These are phyloP conservation scores for Clonostachys rhizophaga DNA, from an alignment of 2,329 filamentous ascomycete genomes.

Conservation along the genomic window DNA sequence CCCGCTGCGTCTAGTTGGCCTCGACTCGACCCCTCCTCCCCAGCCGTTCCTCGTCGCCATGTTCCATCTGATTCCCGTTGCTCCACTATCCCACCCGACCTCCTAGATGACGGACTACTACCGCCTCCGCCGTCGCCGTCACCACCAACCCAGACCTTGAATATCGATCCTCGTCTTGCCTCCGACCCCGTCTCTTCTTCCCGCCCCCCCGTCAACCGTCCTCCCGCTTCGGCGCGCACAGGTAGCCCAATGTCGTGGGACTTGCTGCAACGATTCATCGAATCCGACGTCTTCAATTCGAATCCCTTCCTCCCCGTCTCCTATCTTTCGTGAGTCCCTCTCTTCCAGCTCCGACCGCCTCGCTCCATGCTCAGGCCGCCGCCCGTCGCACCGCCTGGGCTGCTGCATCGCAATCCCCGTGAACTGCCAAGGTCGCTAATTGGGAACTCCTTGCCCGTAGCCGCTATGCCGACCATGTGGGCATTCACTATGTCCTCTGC, in stretches of 20 bases:
- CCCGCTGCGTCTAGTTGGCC: too few relatives aligned
- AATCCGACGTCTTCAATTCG: conserved; percentile 91
- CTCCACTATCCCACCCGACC: background rate
- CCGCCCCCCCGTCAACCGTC: background rate
- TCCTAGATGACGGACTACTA: conserved; percentile 1
- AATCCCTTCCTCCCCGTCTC: conserved; percentile 85
- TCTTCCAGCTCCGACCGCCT: background rate
- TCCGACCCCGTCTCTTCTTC: background rate
- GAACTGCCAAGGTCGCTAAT: background rate
- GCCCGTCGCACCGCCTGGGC: too few relatives aligned
- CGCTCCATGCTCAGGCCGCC: too few relatives aligned
- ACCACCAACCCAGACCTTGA: background rate
- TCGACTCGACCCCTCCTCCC: background rate
- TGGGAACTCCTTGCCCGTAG: conserved; percentile 30
- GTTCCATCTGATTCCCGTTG: background rate
- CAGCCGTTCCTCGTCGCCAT: background rate
- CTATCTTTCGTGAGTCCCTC: conserved; percentile 71
- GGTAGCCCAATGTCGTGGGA: conserved; percentile 69
- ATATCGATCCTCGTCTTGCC: background rate
- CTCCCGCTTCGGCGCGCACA: background rate
- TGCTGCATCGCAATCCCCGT: background rate
- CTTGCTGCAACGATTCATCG: conserved; percentile 84
- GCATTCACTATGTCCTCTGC: conserved; percentile 85
- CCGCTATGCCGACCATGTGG: conserved; percentile 84
- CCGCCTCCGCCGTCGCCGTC: background rate